Percentiles rank a stretch among this genome's conserved stretches.
Evolutionary conservation across 148 eudicot species (phyloP).

Genomic region (Silene latifolia): DNA sequence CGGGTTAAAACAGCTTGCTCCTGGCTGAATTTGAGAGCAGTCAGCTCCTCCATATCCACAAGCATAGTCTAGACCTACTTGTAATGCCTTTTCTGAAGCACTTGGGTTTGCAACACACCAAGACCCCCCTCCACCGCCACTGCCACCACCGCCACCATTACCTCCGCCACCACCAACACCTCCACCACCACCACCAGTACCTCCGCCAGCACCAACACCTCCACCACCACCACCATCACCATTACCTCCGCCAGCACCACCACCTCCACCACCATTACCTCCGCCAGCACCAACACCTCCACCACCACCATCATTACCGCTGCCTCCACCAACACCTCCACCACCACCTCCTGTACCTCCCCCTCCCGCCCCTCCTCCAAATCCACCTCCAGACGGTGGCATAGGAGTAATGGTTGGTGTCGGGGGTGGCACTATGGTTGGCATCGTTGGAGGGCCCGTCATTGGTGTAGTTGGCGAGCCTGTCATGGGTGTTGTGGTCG

Average conservation of each 20-base stretch:
- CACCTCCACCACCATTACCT: background rate
- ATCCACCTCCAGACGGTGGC: conserved; percentile 28
- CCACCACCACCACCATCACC: too few species aligned
- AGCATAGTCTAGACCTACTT: conserved; percentile 91
- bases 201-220: background rate
- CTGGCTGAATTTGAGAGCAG: conserved; percentile 75
- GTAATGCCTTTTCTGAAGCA: conserved; percentile 73
- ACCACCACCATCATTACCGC: background rate
- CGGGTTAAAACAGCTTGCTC: conserved; percentile 68
- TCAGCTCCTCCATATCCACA: conserved; percentile 97
- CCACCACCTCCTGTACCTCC: background rate
- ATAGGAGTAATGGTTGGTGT: conserved; percentile 33
- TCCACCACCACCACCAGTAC: background rate
- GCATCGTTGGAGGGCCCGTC: conserved; percentile 16
- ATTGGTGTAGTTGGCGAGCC: background rate
- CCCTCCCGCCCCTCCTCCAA: background rate
- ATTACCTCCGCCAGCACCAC: too few species aligned
- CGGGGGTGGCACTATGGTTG: conserved; percentile 24
- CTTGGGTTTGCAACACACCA: conserved; percentile 83
- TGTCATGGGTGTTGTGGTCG: conserved; percentile 23
- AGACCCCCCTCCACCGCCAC: conserved; percentile 44
- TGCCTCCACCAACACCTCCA: too few species aligned
- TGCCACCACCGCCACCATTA: background rate
- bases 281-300: conserved; percentile 10
- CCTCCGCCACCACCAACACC: conserved; percentile 12